Conservation (phyloP, 768 basidiomycete genomes). For the Termitomyces sp. region DNA sequence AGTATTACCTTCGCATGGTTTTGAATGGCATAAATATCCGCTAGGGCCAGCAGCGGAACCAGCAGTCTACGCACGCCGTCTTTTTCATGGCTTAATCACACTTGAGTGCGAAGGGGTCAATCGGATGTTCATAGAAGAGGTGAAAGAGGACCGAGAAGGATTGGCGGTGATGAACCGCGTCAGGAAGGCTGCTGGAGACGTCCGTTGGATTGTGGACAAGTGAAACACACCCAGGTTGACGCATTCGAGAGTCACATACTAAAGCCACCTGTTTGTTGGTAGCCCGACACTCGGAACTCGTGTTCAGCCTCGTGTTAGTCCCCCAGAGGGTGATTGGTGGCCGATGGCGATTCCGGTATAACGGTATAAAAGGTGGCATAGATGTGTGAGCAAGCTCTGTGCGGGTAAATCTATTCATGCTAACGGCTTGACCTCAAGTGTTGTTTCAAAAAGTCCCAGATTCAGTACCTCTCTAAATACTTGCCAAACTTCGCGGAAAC, state of each 20-base stretch:
- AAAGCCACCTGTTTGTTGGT: too few species aligned
- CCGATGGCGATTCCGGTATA: not conserved
- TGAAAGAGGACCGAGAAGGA: constrained; percentile 76
- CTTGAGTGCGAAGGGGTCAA: constrained; percentile 75
- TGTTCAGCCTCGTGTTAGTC: constrained; percentile 2
- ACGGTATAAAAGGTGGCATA: not conserved
- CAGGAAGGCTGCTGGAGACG: constrained; percentile 78
- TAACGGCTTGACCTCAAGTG: not conserved
- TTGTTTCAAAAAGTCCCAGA: not conserved
- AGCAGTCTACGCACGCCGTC: constrained; percentile 63
- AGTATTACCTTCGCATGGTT: constrained; percentile 22
- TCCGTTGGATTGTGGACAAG: constrained; percentile 25
- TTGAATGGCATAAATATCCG: constrained; percentile 53
- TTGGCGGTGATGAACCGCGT: constrained; percentile 94
- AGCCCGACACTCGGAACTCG: not conserved
- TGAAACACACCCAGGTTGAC: not conserved
- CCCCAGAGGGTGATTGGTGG: not conserved
- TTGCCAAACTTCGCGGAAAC: not conserved
- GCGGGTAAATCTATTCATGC: not conserved
- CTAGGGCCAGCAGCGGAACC: constrained; percentile 52
- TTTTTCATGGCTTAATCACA: constrained; percentile 84
- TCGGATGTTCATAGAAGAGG: constrained; percentile 80
- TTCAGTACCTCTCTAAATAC: not conserved
- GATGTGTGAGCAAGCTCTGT: not conserved
- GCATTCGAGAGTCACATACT: not conserved